Base-by-base conservation (phyloP, 1,284 basidiomycete species). In the Fomitopsis schrenkii region DNA sequence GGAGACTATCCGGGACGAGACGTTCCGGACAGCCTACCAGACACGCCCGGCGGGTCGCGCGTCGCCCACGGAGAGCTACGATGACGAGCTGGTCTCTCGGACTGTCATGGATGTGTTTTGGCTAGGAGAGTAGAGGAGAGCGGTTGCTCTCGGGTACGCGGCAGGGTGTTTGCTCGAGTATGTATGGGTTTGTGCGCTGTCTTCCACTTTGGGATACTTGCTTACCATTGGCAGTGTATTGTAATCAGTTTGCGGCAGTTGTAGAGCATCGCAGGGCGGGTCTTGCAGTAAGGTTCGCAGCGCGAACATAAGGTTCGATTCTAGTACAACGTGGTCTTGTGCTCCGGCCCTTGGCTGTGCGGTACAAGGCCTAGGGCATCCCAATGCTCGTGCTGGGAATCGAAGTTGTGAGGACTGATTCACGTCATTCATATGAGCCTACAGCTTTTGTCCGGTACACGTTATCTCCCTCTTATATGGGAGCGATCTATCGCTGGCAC, bases 71-170 rank as follows among this genome's bases (percentile, higher is more conserved):
- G 68, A 66, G 40, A 35, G 58, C 9, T 63, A 55, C 30, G 68
- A 69, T 33, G 67, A 68, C 52, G 65, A 68, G 61, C 59, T 68
- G 12, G 67, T 69, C 58, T 63, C 65, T 19, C 61, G 62, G 40
- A 62, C 62, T 8, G 67, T 69, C n/a, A 62, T 62, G 19, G 65
- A 69, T 42, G 65, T 66, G 22, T 69, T 69, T 53, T 59, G 59
- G 55, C 57, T 44, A 3, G 52, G 58, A 38, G 58, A 59, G 15
- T 50, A 50, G 4, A 14, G 9, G 28, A 22, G 22, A 22, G 22
- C 22, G 22, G 12, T 50, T 17, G 12, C 22, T 12, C 7, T 38
- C 35, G 33, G 14, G 19, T 3, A 38, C 52, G 19, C n/a, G 33
- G 35, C 30, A 26, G n/a, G 35, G n/a, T 54, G 52, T 53, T 53